Evolutionary conservation across 257 asterid genomes (phyloP).

Genomic region (Penstemon eatonii): DNA sequence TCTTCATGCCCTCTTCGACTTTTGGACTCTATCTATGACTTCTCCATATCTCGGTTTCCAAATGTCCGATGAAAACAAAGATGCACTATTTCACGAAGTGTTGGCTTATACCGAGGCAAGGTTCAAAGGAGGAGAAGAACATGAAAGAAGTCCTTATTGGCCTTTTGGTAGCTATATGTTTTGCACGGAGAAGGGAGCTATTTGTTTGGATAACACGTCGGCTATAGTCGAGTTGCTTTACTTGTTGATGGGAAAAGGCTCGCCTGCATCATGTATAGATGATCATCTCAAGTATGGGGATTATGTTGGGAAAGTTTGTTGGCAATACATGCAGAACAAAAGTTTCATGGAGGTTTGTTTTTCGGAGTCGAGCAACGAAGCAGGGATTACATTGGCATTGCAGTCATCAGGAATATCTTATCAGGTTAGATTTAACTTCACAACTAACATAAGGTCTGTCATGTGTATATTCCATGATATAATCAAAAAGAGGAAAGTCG

Average conservation of each 20-base stretch:
- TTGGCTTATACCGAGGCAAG: conserved; percentile 42
- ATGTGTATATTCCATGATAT: too few relatives aligned
- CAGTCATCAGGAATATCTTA: conserved; percentile 54
- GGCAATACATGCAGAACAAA: conserved; percentile 50
- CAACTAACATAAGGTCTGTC: neutral
- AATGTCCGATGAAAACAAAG: conserved; percentile 35
- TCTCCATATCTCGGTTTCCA: conserved; percentile 32
- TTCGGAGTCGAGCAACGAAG: conserved; percentile 63
- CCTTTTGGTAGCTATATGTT: conserved; percentile 87
- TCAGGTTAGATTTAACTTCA: conserved; percentile 39
- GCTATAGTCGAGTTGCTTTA: conserved; percentile 63
- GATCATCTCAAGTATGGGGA: conserved; percentile 62
- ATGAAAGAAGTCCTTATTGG: conserved; percentile 40
- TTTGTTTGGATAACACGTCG: conserved; percentile 61
- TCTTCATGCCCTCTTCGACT: conserved; percentile 40
- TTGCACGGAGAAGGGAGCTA: conserved; percentile 65
- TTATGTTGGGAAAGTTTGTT: conserved; percentile 40
- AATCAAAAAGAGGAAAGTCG: too few relatives aligned
- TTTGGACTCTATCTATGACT: conserved; percentile 51
- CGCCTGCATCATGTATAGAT: conserved; percentile 44
- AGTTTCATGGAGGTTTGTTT: conserved; percentile 37
- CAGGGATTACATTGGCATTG: conserved; percentile 71
- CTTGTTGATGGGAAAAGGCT: conserved; percentile 47
- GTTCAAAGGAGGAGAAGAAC: conserved; percentile 31
- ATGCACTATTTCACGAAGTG: conserved; percentile 37